Percentiles rank a stretch among this genome's conserved stretches.
Evolutionary conservation across 345 rosid genomes (phyloP).

Genomic region (Eutrema heterophyllum): DNA sequence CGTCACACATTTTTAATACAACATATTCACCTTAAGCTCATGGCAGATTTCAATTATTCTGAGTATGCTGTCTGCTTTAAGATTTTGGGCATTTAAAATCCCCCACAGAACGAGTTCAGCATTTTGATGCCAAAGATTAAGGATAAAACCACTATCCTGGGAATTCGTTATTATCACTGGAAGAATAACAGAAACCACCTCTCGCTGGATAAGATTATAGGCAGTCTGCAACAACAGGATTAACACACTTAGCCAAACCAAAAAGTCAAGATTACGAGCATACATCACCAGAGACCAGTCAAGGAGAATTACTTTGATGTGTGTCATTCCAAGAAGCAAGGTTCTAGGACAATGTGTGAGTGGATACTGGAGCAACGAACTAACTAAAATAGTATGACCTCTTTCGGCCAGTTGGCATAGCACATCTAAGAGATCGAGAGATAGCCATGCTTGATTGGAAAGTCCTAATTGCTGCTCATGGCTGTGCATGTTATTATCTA

Average conservation of each 20-base stretch:
- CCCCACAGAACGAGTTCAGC: conserved; percentile 70
- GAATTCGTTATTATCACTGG: conserved; percentile 56
- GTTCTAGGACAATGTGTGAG: conserved; percentile 78
- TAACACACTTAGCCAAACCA: conserved; percentile 5
- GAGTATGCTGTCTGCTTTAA: conserved; percentile 50
- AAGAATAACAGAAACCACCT: conserved; percentile 60
- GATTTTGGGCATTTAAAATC: conserved; percentile 48
- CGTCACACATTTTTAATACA: background rate
- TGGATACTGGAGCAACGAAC: conserved; percentile 69
- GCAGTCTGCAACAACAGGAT: conserved; percentile 55
- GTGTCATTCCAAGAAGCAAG: conserved; percentile 84
- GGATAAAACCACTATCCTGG: conserved; percentile 47
- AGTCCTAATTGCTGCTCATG: conserved; percentile 59
- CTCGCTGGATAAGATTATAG: conserved; percentile 73
- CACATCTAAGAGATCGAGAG: conserved; percentile 81
- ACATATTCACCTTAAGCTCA: conserved; percentile 67
- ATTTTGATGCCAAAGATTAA: conserved; percentile 74
- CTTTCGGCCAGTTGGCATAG: conserved; percentile 88
- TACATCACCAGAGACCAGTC: background rate
- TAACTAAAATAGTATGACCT: conserved; percentile 67
- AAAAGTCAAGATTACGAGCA: background rate
- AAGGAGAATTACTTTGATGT: conserved; percentile 49
- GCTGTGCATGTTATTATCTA: conserved; percentile 64
- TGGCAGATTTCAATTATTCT: conserved; percentile 70
- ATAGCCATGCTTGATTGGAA: conserved; percentile 70